phyloP scores from a whole-genome alignment of 1,139 yeast genomes.

The Meyerozyma athensensis region DNA sequence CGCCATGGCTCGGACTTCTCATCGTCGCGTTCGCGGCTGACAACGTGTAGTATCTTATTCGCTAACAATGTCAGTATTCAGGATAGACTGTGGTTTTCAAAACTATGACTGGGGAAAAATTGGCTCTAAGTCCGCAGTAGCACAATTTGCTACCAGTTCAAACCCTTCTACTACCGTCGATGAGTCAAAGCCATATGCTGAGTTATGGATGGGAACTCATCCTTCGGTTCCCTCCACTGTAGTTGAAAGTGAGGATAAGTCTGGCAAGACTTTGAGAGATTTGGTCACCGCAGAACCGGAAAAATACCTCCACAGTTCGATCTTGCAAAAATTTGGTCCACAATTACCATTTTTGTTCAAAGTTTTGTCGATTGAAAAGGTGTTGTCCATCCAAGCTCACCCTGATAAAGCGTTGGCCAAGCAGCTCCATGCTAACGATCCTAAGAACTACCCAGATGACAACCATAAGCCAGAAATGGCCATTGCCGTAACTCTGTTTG shows the following conservation, averaged over 20 bases:
- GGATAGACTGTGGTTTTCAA: slow-evolving; percentile 56
- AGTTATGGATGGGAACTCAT: slow-evolving; percentile 99
- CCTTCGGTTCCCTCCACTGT: slow-evolving; percentile 83
- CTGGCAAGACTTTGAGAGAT: slow-evolving; percentile 56
- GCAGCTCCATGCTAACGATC: slow-evolving; percentile 73
- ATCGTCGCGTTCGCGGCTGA: background rate
- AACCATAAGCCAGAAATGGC: slow-evolving; percentile 99
- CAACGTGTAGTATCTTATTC: slow-evolving; percentile 2
- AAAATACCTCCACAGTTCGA: slow-evolving; percentile 49
- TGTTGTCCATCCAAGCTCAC: slow-evolving; percentile 93
- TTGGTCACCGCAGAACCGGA: slow-evolving; percentile 59
- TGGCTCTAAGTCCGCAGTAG: slow-evolving; percentile 82
- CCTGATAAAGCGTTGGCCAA: slow-evolving; percentile 87
- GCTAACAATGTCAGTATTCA: slow-evolving; percentile 20
- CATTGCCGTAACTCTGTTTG: slow-evolving; percentile 89
- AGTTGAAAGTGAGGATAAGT: slow-evolving; percentile 35
- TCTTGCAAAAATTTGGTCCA: slow-evolving; percentile 65
- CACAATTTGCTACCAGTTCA: slow-evolving; percentile 72
- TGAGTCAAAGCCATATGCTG: slow-evolving; percentile 78
- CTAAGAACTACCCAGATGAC: slow-evolving; percentile 93
- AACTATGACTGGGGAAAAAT: slow-evolving; percentile 86
- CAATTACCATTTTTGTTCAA: slow-evolving; percentile 91
- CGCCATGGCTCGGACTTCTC: slow-evolving; percentile 1
- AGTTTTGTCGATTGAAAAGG: slow-evolving; percentile 88
- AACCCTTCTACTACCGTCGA: slow-evolving; percentile 61